Evolutionary conservation across 352 stramenopile genomes (phyloP), one percentile per base, ranked within the genome.

Genomic region (Pythium diclinum): DNA sequence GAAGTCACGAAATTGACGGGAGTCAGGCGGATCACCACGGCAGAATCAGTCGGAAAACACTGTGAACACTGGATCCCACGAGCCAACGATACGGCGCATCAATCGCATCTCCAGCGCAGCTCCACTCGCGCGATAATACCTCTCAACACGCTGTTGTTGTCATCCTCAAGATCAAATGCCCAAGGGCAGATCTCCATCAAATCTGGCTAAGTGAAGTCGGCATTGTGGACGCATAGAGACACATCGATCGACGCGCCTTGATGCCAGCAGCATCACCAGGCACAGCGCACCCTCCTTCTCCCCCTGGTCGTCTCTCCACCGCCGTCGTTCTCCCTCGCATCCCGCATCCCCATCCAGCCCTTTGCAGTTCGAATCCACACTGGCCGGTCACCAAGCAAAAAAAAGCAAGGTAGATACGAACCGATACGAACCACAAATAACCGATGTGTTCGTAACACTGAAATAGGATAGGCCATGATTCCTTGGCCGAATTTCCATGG

Each of bases 131-230:
- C 30, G 10, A 47, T 28, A 21, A 63, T 64, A 74, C 67, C 67
- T 74, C 67, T 74, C 67, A 58, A 54, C 56, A 47, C 61, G 55
- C 48, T 67, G 42, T 10, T 49, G 36, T 65, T 60, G 34, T 75
- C 64, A 65, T 75, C 68, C 62, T 69, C 46, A 17, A 60, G 57
- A 61, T 52, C 47, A 23, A 56, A 30, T n/a, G 49, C 60, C 38
- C 32, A 56, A 14, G 28, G 6, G 57, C 28, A 23, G 46, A 62
- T 56, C 59, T 53, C 52, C 7, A 17, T 75, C 68, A 60, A 69
- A 75, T 75, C 59, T 71, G 68, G 68, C 68, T 75, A 75, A 75
- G 63, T 62, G 63, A 52, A 48, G 36, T 74, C 63, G 54, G 61
- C 48, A 59, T 57, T 69, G 47, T 48, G 52, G 42, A 47, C 38